phyloP scores from a whole-genome alignment of 768 basidiomycete genomes.

The Psilocybe tampanensis region DNA sequence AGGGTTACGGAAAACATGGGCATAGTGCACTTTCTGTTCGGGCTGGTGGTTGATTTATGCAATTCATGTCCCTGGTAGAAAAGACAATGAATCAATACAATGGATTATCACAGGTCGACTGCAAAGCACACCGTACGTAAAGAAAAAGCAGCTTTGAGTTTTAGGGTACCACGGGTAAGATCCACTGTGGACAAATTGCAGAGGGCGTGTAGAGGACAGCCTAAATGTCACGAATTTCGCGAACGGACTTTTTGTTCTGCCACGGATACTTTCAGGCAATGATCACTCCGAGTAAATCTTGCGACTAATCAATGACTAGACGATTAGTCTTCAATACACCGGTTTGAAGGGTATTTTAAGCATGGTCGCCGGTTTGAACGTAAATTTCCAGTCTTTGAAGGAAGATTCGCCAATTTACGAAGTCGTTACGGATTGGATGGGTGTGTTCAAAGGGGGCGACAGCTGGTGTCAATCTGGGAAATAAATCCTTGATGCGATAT shows the following conservation, averaged over 20 bases:
- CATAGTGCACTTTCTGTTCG: neutral
- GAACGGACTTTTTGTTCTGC: neutral
- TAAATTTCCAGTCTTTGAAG: slow-evolving; percentile 18
- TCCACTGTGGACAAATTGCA: neutral
- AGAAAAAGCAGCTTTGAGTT: neutral
- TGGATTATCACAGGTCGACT: neutral
- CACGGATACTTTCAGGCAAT: neutral
- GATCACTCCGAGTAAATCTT: neutral
- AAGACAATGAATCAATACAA: neutral
- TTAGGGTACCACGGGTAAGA: neutral
- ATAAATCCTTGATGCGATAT: slow-evolving; percentile 6
- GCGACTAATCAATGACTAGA: neutral
- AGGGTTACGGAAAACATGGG: neutral
- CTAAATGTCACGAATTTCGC: neutral
- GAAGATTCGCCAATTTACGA: slow-evolving; percentile 18
- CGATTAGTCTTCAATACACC: slow-evolving; percentile 9
- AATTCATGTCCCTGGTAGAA: neutral
- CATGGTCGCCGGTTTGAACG: slow-evolving; percentile 18
- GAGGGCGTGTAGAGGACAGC: neutral
- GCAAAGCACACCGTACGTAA: neutral
- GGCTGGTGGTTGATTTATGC: neutral
- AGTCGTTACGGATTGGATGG: slow-evolving; percentile 15
- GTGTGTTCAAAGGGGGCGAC: slow-evolving; percentile 15
- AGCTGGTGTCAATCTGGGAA: slow-evolving; percentile 5
- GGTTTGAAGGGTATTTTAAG: slow-evolving; percentile 11